Evolutionary conservation across 352 stramenopile genomes (phyloP).

Genomic region (Phytophthora crassamura): DNA sequence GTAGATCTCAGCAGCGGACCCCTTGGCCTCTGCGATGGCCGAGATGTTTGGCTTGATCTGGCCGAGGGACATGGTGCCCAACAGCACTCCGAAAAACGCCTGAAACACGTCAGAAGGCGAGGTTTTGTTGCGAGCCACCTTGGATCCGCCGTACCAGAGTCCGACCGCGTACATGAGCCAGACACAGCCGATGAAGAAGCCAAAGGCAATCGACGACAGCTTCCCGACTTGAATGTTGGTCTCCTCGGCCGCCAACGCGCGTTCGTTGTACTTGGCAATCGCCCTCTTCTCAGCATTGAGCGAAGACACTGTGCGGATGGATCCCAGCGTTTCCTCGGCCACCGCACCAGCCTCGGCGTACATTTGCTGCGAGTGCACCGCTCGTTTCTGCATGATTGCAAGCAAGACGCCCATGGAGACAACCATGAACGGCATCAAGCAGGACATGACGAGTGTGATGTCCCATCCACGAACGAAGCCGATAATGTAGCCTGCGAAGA

Average conservation of each 20-base stretch:
- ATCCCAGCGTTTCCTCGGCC: too few relatives aligned
- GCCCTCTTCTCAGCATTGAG: conserved; percentile 60
- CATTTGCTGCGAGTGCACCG: too few relatives aligned
- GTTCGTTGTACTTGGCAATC: conserved; percentile 71
- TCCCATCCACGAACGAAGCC: too few relatives aligned
- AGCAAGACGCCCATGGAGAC: too few relatives aligned
- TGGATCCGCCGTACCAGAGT: conserved; percentile 57
- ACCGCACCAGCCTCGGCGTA: too few relatives aligned
- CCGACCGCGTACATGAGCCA: conserved; percentile 57
- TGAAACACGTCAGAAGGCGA: conserved; percentile 51
- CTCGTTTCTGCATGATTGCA: too few relatives aligned
- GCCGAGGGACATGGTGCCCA: conserved; percentile 49
- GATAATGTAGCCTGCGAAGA: too few relatives aligned
- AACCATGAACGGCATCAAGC: too few relatives aligned
- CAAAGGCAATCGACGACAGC: conserved; percentile 19
- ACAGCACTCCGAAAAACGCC: conserved; percentile 60
- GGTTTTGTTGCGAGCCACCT: conserved; percentile 30
- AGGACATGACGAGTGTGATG: too few relatives aligned
- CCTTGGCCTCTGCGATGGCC: conserved; percentile 54
- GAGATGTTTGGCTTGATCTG: conserved; percentile 65
- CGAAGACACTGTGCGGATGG: too few relatives aligned
- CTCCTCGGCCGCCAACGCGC: conserved; percentile 56
- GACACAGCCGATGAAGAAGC: conserved; percentile 36
- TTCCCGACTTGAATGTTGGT: conserved; percentile 46
- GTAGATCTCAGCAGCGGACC: conserved; percentile 53